A percentile compares a stretch with the other conserved stretches of the same genome.
Conservation (phyloP, 805 yeast genomes). For the Cyberlindnera japonica region DNA sequence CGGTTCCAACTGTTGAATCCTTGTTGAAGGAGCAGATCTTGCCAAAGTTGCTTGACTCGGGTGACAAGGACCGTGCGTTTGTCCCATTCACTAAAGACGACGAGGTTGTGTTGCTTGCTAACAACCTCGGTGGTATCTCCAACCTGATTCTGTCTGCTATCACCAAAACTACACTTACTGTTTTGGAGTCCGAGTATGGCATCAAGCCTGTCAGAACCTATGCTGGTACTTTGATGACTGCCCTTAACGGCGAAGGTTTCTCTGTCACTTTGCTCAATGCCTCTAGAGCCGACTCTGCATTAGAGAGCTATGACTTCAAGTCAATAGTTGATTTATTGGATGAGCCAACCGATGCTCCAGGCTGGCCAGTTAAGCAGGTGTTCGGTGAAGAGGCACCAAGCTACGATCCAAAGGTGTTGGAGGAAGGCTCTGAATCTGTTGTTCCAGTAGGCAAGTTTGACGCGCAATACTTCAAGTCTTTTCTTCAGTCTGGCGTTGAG, state of each 20-base stretch:
- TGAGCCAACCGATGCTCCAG: conserved; percentile 73
- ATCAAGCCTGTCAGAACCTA: conserved; percentile 65
- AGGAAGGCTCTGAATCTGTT: conserved; percentile 30
- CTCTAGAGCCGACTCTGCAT: conserved; percentile 42
- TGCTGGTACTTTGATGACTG: conserved; percentile 81
- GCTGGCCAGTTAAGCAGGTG: conserved; percentile 52
- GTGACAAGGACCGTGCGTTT: conserved; percentile 76
- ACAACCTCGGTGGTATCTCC: conserved; percentile 90
- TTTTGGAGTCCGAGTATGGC: conserved; percentile 48
- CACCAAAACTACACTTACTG: conserved; percentile 52
- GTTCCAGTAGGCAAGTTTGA: conserved; percentile 36
- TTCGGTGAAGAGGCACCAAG: conserved; percentile 28
- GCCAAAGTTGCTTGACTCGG: conserved; percentile 53
- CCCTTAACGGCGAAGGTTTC: conserved; percentile 90
- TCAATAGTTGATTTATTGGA: conserved; percentile 57
- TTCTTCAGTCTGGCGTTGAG: conserved; percentile 49
- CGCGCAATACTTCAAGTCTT: conserved; percentile 29
- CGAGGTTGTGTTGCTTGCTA: conserved; percentile 66
- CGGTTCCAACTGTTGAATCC: conserved; percentile 66
- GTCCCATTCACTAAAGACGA: conserved; percentile 65
- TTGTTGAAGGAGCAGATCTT: conserved; percentile 56
- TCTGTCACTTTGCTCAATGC: conserved; percentile 77
- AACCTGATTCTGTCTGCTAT: conserved; percentile 74
- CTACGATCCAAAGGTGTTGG: conserved; percentile 28
- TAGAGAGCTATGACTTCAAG: conserved; percentile 26